Evolutionary conservation across 1,284 basidiomycete species (phyloP).

Genomic region (Austropuccinia psidii): DNA sequence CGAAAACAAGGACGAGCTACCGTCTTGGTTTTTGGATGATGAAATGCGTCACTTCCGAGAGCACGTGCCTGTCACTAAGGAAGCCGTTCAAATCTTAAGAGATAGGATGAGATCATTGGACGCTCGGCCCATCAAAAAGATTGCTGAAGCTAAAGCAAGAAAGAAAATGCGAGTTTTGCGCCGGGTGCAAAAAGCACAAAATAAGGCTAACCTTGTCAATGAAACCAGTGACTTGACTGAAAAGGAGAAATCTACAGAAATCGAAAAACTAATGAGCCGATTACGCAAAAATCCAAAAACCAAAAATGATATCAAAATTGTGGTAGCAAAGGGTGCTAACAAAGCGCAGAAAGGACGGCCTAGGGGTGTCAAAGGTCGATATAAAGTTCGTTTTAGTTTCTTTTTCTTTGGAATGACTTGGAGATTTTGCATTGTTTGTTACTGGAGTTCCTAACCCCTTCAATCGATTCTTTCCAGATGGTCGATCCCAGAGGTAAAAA

Average conservation of each 20-base stretch:
- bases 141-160: conserved; percentile 95
- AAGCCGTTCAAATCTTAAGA: conserved; percentile 76
- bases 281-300: conserved; percentile 56
- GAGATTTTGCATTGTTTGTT: neutral
- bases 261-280: conserved; percentile 74
- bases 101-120: conserved; percentile 89
- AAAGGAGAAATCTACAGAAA: conserved; percentile 85
- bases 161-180: conserved; percentile 88
- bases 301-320: conserved; percentile 73
- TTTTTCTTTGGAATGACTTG: neutral
- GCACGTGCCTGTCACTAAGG: conserved; percentile 94
- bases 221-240: conserved; percentile 83
- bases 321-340: conserved; percentile 86
- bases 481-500: conserved; percentile 56
- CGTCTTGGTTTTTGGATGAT: conserved; percentile 95
- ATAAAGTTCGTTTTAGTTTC: conserved; percentile 41
- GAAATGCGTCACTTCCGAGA: conserved; percentile 86
- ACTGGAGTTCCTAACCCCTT: neutral
- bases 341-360: conserved; percentile 86
- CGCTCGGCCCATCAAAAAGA: conserved; percentile 96
- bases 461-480: conserved; percentile 55
- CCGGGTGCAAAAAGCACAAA: conserved; percentile 81
- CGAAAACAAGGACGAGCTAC: conserved; percentile 82
- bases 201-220: conserved; percentile 92
- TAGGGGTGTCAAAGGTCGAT: conserved; percentile 77